Conservation (phyloP, 495 filamentous ascomycete genomes). For the Xylaria venustula region DNA sequence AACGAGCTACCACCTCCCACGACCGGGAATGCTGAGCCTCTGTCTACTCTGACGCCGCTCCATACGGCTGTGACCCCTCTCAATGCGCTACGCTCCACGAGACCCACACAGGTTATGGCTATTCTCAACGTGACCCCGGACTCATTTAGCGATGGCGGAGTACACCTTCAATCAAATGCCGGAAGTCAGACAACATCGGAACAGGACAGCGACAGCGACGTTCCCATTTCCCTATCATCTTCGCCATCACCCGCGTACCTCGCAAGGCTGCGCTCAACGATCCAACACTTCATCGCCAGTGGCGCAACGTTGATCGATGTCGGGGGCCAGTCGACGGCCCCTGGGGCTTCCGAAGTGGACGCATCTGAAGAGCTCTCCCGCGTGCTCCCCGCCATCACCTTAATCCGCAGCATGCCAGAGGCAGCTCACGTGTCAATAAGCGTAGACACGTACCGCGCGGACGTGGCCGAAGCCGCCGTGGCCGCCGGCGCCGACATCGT, state of each 20-base stretch:
- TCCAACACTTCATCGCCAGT: constrained; percentile 55
- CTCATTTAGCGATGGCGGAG: constrained; percentile 92
- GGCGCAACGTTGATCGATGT: constrained; percentile 87
- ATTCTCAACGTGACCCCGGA: constrained; percentile 96
- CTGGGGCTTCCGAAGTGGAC: constrained; percentile 62
- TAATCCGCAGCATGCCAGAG: constrained; percentile 67
- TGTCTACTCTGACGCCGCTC: constrained; percentile 70
- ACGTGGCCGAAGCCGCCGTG: constrained; percentile 78
- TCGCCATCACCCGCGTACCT: constrained; percentile 35
- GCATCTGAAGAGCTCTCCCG: constrained; percentile 73
- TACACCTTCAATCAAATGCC: constrained; percentile 41
- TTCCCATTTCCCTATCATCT: background rate
- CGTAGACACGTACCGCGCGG: constrained; percentile 88
- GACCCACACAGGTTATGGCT: constrained; percentile 81
- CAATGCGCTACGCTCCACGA: constrained; percentile 59
- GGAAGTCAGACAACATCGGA: background rate
- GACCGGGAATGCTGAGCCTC: constrained; percentile 32
- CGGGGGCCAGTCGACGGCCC: constrained; percentile 89
- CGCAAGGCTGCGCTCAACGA: constrained; percentile 34
- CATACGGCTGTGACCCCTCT: constrained; percentile 57
- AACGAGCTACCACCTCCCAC: constrained; percentile 54
- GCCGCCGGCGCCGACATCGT: constrained; percentile 86
- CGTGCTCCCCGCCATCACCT: constrained; percentile 71
- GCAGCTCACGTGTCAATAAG: constrained; percentile 66
- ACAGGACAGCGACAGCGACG: background rate